Evolutionary conservation across 805 yeast species (phyloP).

Genomic region (Metschnikowia gruessii): DNA sequence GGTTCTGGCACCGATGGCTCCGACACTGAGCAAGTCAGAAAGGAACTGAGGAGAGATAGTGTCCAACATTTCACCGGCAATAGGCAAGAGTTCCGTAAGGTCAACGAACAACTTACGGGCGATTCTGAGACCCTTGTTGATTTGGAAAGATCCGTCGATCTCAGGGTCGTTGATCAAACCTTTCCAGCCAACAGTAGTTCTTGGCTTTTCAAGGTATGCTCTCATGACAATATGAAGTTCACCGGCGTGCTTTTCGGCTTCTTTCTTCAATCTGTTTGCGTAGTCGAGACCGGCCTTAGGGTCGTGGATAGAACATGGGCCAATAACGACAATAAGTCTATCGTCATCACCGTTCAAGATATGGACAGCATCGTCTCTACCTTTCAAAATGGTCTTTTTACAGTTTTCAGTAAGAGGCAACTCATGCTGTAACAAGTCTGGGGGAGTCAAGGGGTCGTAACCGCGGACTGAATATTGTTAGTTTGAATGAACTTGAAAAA

Average conservation of each 20-base stretch:
- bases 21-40: conserved; percentile 85
- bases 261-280: conserved; percentile 62
- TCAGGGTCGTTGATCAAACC: conserved; percentile 98
- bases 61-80: conserved; percentile 97
- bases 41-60: conserved; percentile 96
- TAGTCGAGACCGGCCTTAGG: conserved; percentile 86
- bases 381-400: conserved; percentile 63
- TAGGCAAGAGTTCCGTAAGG: conserved; percentile 77
- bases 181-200: conserved; percentile 99
- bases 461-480: conserved; percentile 49
- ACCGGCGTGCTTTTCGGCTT: conserved; percentile 65
- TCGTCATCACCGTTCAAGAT: conserved; percentile 77
- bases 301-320: conserved; percentile 97
- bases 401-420: conserved; percentile 60
- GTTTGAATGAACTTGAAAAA: conserved; percentile 1
- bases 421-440: conserved; percentile 86
- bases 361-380: conserved; percentile 74
- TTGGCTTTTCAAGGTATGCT: conserved; percentile 96
- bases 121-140: conserved; percentile 88
- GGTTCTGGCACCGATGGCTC: conserved; percentile 99
- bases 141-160: conserved; percentile 85
- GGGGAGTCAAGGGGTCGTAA: conserved; percentile 92
- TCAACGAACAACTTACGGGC: conserved; percentile 83
- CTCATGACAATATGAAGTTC: conserved; percentile 91
- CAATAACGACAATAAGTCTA: conserved; percentile 82